Percentiles rank a stretch among this genome's conserved stretches.
Conservation (phyloP, 768 basidiomycete genomes). For the Kwoniella dendrophila region DNA sequence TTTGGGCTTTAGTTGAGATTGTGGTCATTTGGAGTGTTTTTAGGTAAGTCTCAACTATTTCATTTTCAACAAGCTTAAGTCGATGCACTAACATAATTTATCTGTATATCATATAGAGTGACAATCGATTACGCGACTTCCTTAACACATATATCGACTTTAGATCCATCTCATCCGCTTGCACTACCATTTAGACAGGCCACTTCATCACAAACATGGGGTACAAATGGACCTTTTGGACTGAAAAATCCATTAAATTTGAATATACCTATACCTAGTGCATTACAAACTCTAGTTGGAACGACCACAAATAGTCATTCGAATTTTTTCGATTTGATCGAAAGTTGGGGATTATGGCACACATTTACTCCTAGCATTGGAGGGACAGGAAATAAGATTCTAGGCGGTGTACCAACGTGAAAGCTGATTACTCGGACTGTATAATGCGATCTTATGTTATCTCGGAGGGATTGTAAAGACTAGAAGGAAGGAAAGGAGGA, state of each 20-base stretch:
- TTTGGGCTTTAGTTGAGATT: conserved; percentile 42
- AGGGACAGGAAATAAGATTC: neutral
- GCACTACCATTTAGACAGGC: conserved; percentile 6
- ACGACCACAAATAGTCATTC: neutral
- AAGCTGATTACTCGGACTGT: no score
- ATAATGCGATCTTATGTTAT: no score
- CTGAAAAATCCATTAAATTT: conserved; percentile 11
- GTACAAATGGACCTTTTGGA: conserved; percentile 14
- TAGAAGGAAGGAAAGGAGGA: no score
- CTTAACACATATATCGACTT: conserved; percentile 18
- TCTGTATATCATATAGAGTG: conserved; percentile 21
- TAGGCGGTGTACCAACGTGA: no score
- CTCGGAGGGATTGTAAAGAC: no score
- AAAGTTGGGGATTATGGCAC: conserved; percentile 32
- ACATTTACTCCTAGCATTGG: no score
- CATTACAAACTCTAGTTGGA: conserved; percentile 18
- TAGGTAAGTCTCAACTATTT: conserved; percentile 28
- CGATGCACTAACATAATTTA: neutral
- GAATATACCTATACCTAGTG: conserved; percentile 27
- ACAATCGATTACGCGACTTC: conserved; percentile 48
- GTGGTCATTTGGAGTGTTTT: conserved; percentile 47
- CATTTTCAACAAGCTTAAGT: neutral
- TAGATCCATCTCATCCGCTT: conserved; percentile 34
- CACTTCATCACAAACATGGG: conserved; percentile 3
- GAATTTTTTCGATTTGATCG: conserved; percentile 48